These are phyloP conservation scores for Iris macrosiphon DNA, from an alignment of 106 monocot genomes.

Conservation along the genomic window DNA sequence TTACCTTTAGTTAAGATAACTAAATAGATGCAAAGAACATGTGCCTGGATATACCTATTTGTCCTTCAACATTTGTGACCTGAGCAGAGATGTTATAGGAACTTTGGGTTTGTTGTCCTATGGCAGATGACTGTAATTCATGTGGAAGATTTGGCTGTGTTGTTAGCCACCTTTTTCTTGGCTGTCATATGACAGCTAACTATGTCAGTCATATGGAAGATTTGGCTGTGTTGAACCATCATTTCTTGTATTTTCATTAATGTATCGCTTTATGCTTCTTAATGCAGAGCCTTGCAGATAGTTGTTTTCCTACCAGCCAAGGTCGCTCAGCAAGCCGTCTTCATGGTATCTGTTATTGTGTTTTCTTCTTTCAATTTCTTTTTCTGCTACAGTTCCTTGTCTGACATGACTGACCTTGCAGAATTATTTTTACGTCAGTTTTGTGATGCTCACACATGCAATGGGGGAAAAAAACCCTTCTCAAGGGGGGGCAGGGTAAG, in stretches of 20 bases:
- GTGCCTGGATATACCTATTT: too few species aligned
- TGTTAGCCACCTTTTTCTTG: too few species aligned
- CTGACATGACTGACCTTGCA: conserved; percentile 24
- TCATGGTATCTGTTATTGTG: conserved; percentile 51
- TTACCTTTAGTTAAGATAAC: too few species aligned
- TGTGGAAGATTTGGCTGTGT: too few species aligned
- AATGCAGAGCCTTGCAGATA: conserved; percentile 86
- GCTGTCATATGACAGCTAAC: too few species aligned
- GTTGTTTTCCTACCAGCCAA: conserved; percentile 71
- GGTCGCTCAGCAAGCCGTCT: conserved; percentile 71
- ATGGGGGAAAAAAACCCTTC: conserved; percentile 64
- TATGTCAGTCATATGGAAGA: not conserved
- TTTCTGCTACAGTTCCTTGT: not conserved
- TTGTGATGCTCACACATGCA: conserved; percentile 93
- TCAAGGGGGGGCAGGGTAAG: conserved; percentile 79
- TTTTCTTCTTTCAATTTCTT: not conserved
- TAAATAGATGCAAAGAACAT: too few species aligned
- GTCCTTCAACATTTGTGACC: too few species aligned
- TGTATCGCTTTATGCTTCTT: not conserved
- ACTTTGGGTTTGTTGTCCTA: too few species aligned
- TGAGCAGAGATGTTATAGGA: too few species aligned
- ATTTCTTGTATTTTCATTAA: not conserved
- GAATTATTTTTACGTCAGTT: conserved; percentile 93
- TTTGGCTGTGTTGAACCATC: not conserved
- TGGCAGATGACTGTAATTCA: too few species aligned